Evolutionary conservation across 2,329 filamentous ascomycete genomes (phyloP), one percentile per base, ranked within the genome.

Genomic region (Curvularia sp.): DNA sequence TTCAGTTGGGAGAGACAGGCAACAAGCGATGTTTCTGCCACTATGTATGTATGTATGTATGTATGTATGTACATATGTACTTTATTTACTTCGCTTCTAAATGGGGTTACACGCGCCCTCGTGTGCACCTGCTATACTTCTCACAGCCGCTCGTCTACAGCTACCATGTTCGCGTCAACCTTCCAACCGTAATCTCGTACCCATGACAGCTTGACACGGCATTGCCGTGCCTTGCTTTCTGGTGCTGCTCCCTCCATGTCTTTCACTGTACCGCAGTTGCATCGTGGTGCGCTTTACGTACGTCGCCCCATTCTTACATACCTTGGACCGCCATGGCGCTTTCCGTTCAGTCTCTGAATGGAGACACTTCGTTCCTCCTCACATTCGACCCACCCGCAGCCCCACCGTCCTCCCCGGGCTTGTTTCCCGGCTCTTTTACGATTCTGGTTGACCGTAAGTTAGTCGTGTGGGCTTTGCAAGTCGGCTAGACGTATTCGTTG

Each of bases 361-460:
- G 81, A 49, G 87, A 89, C 71, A 82, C 86, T 34, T 87, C 86
- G 3, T 89, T 90, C 71, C 81, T 89, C 34, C 80, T 90, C 43
- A 84, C 84, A 27, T 88, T 90, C 68, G 80, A 83, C 55, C 85
- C 86, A 30, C 77, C 83, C 27, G 76, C 79, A n/a, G 77, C 80
- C 47, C 73, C 80, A 54, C 65, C 68, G 9, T 65, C 74, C 19
- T 75, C 75, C 56, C 78, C 72, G 48, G 72, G 68, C 55, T 68
- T 74, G 42, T 77, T 78, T 28, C 80, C 81, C 12, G 80, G 61
- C 30, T 81, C 84, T 3, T 92, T 89, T 74, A 87, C 84, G 15
- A 83, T 93, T 52, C 81, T 93, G 39, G 76, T 92, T 49, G 89
- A 93, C 72, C 90, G 56, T 59, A 55, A 55, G 56, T 55, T 39